These are phyloP conservation scores for Botrytis fragariae DNA, from an alignment of 2,329 filamentous ascomycete genomes.

Conservation along the genomic window DNA sequence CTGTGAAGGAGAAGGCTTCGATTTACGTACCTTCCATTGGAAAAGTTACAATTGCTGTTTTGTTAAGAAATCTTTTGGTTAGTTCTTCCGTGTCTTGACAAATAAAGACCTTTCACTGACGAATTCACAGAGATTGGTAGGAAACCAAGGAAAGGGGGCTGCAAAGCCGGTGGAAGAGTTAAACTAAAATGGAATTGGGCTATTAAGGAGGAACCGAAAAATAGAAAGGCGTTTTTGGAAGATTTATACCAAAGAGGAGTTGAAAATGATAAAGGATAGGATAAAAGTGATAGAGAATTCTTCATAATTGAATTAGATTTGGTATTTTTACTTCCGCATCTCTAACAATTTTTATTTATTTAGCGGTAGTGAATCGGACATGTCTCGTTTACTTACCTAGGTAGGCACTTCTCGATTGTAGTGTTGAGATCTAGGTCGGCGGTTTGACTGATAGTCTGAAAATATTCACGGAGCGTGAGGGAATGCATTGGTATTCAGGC, in stretches of 20 bases:
- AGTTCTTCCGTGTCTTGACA: background rate
- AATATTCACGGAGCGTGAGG: accelerated
- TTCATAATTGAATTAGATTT: background rate
- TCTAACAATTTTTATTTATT: background rate
- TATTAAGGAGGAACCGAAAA: background rate
- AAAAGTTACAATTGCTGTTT: constrained; percentile 92
- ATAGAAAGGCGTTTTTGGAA: background rate
- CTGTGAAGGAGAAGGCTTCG: constrained; percentile 90
- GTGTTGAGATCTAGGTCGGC: background rate
- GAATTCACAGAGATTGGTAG: constrained; percentile 10
- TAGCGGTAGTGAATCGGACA: background rate
- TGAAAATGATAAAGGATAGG: background rate
- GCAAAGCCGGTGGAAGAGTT: background rate
- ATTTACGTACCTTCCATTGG: constrained; percentile 97
- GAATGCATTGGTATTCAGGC: too few species aligned
- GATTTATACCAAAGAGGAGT: constrained; percentile 14
- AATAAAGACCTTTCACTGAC: background rate
- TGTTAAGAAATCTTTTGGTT: constrained; percentile 78
- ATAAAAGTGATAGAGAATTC: background rate
- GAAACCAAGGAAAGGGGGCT: constrained; percentile 9
- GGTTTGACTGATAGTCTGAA: background rate
- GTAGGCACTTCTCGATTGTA: background rate
- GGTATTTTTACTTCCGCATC: background rate
- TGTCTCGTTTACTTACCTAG: background rate
- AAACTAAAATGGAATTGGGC: background rate